Percentiles rank a stretch among this genome's conserved stretches.
Conservation (phyloP, 257 asterid genomes). For the Scutellaria galericulata region DNA sequence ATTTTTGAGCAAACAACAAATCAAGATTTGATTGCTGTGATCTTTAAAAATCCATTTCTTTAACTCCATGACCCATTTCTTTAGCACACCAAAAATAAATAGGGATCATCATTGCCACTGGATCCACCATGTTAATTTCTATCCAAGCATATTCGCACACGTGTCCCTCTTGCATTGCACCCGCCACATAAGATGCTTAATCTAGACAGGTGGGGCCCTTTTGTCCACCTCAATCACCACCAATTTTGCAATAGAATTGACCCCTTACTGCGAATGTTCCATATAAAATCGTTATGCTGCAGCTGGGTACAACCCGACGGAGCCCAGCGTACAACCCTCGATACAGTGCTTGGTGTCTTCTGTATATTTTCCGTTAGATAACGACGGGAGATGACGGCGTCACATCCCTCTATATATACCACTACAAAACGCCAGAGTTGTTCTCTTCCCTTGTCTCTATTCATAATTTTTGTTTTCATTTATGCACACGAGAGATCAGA, state of each 20-base stretch:
- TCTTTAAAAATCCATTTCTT: constrained; percentile 40
- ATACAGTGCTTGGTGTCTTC: neutral
- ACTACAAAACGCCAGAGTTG: constrained; percentile 32
- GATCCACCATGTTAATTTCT: constrained; percentile 24
- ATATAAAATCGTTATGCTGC: constrained; percentile 27
- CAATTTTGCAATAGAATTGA: constrained; percentile 37
- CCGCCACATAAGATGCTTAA: constrained; percentile 24
- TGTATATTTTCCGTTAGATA: constrained; percentile 56
- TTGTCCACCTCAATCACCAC: constrained; percentile 59
- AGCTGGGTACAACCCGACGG: constrained; percentile 32
- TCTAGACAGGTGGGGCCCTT: constrained; percentile 65
- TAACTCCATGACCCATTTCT: constrained; percentile 31
- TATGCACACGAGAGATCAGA: constrained; percentile 24
- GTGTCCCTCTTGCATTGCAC: constrained; percentile 39
- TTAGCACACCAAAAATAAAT: constrained; percentile 35
- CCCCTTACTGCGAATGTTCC: constrained; percentile 42
- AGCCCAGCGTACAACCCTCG: constrained; percentile 42
- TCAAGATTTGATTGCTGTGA: constrained; percentile 44
- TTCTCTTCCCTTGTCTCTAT: constrained; percentile 57
- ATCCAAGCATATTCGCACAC: constrained; percentile 27
- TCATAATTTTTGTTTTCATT: constrained; percentile 39
- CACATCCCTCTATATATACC: constrained; percentile 60
- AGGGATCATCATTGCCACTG: constrained; percentile 26
- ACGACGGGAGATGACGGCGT: constrained; percentile 66
- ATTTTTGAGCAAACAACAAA: constrained; percentile 1